Percentiles rank a stretch among this genome's conserved stretches.
These are phyloP conservation scores for Chytriomyces hyalinus DNA, from an alignment of 192 early-diverging fungal genomes.

Conservation along the genomic window DNA sequence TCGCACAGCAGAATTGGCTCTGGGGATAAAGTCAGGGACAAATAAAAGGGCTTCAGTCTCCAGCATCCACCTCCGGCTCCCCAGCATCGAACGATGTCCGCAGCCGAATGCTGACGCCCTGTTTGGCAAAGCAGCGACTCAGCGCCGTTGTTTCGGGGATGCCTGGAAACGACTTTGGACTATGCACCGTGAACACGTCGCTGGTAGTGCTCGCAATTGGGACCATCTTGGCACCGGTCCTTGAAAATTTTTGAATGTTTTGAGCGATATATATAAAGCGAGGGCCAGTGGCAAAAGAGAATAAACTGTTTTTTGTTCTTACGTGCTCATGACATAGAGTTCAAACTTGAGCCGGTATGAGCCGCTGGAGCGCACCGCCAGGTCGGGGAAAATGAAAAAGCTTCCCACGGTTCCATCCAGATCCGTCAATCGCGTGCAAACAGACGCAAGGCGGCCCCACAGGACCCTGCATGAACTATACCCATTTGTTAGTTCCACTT, in stretches of 20 bases:
- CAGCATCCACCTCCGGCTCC: too few species aligned
- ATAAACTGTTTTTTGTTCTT: too few species aligned
- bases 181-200: constrained; percentile 38
- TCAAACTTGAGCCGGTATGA: constrained; percentile 46
- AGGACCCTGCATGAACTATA: constrained; percentile 23
- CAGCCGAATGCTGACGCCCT: constrained; percentile 31
- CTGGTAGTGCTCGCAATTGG: constrained; percentile 19
- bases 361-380: constrained; percentile 50
- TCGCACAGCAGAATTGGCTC: too few species aligned
- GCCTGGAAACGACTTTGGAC: constrained; percentile 48
- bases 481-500: constrained; percentile 4
- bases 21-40: too few species aligned
- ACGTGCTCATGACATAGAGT: constrained; percentile 24
- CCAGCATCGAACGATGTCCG: too few species aligned
- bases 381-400: constrained; percentile 59
- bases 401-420: constrained; percentile 37
- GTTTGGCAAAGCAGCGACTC: constrained; percentile 40
- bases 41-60: too few species aligned
- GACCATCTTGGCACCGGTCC: neutral
- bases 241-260: neutral
- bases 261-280: neutral
- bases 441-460: constrained; percentile 35
- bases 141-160: constrained; percentile 42
- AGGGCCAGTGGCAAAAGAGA: neutral
- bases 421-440: constrained; percentile 31